Evolutionary conservation across 2,329 filamentous ascomycete genomes (phyloP), one percentile per base, ranked within the genome.

Genomic region (Epichloe amarillans): DNA sequence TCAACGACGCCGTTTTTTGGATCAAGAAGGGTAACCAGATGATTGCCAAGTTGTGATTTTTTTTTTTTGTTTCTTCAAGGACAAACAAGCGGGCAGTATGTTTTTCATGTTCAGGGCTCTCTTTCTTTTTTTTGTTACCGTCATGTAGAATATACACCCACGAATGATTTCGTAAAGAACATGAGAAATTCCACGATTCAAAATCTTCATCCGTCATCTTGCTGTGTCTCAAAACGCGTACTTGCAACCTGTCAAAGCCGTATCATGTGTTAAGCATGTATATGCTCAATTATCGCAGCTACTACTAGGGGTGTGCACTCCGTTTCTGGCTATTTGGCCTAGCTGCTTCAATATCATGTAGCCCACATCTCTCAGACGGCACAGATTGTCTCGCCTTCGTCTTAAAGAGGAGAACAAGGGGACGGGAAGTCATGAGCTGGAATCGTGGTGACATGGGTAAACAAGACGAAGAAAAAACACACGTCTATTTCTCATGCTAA

Each of bases 1-100:
- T 98, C 56, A 70, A 73, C 49, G 90, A 94, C 64, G 93, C 90
- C 40, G 82, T 87, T 52, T 74, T 54, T 54, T 79, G 77, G 67
- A 67, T 95, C 59, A 74, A 83, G 65, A 79, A 75, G 62, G 86
- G 85, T 56, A 80, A 80, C 68, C 77, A 80, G 64, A 70, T 81
- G 71, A 74, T 85, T 62, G 72, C 84, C 48, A 89, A 88, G 74
- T 68, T 89, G 70, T 89, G 82, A 69, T 11, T 30, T 10, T 30
- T 30, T 10, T 30, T 23, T 5, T 17, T 10, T 30, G 10, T 10
- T 30, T 23, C 1, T 17, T 2, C 0, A 23, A 30, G 26, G 26
- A 10, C 26, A 30, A 8, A 30, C 8, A 30, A 30, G 26, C 26
- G 26, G 26, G 8, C 26, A 30, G 42, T 47, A 41, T 46, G 47